Evolutionary conservation across 306 rosid genomes (phyloP).

Genomic region (Cucumis cinereus): DNA sequence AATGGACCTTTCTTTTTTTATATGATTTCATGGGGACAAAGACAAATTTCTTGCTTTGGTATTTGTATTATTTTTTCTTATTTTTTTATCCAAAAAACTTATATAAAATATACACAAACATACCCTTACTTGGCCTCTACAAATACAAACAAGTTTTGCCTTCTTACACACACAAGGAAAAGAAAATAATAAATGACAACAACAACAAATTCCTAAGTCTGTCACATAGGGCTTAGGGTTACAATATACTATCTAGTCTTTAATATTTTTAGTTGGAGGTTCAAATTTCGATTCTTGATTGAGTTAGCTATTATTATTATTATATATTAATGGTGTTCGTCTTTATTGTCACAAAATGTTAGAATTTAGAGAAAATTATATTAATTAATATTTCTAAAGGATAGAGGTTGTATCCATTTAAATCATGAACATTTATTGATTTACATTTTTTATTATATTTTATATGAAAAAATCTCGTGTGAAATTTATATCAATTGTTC

Average conservation of each 20-base stretch:
- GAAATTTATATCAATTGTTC: too few relatives aligned
- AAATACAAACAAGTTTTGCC: background rate
- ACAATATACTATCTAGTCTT: background rate
- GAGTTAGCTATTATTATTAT: background rate
- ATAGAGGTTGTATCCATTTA: too few relatives aligned
- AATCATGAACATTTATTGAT: too few relatives aligned
- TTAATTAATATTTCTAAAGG: too few relatives aligned
- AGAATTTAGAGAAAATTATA: background rate
- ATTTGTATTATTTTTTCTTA: background rate
- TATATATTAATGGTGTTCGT: background rate
- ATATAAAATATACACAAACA: background rate
- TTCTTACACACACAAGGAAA: background rate
- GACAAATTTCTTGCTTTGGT: conserved; percentile 6
- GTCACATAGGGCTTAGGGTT: background rate
- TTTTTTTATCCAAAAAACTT: background rate
- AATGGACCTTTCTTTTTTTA: background rate
- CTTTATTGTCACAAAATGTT: background rate
- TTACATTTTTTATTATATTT: too few relatives aligned
- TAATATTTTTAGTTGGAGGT: background rate
- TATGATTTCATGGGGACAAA: background rate
- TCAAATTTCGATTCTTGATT: background rate
- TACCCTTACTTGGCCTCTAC: background rate
- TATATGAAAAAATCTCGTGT: too few relatives aligned
- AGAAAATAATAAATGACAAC: too few relatives aligned
- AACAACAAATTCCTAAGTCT: background rate